Evolutionary conservation across 192 early-diverging fungal species (phyloP).

Genomic region (Helicostylum pulchrum): DNA sequence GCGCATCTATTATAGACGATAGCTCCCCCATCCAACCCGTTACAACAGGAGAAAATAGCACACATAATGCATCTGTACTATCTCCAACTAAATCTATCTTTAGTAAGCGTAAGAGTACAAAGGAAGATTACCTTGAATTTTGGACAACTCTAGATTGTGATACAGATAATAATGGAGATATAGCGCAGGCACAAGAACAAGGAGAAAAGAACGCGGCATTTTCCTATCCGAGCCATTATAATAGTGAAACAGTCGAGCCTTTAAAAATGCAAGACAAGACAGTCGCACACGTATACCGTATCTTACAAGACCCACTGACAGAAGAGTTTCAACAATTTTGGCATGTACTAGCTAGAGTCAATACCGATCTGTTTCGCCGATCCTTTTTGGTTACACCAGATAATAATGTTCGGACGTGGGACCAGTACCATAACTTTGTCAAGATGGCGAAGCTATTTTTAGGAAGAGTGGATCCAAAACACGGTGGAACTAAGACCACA

Average conservation of each 20-base stretch:
- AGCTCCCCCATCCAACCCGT: too few species aligned
- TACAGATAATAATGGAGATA: slow-evolving; percentile 27
- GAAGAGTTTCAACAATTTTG: slow-evolving; percentile 59
- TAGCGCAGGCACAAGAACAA: background rate
- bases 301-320: slow-evolving; percentile 63
- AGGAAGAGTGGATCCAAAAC: slow-evolving; percentile 11
- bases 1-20: too few species aligned
- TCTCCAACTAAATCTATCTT: too few species aligned
- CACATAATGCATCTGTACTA: too few species aligned
- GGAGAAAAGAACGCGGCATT: background rate
- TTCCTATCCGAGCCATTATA: background rate
- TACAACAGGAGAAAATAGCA: too few species aligned
- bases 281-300: background rate
- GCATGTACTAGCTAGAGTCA: slow-evolving; percentile 55
- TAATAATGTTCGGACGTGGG: slow-evolving; percentile 69
- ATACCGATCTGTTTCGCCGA: slow-evolving; percentile 62
- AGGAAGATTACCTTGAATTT: background rate
- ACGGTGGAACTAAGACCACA: slow-evolving; percentile 3
- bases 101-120: too few species aligned
- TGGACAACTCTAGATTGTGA: slow-evolving; percentile 19
- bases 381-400: slow-evolving; percentile 80
- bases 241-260: background rate
- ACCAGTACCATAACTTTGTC: slow-evolving; percentile 41
- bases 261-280: background rate
- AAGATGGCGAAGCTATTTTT: slow-evolving; percentile 18